Conservation (phyloP, 2,329 filamentous ascomycete species). For the Paraconiothyrium sp. region DNA sequence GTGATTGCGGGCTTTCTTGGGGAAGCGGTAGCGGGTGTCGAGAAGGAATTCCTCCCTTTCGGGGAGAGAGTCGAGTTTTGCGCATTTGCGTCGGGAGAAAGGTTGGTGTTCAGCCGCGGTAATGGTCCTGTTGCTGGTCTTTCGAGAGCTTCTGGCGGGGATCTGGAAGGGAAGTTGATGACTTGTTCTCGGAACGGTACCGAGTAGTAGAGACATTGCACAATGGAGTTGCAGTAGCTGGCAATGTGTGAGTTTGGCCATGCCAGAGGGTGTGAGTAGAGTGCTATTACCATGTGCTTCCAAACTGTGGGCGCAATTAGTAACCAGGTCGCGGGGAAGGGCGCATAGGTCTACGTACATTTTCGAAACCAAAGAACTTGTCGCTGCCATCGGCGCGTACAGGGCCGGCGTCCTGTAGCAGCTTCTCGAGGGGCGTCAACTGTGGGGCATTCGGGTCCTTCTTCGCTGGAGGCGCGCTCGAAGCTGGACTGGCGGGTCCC, state of each 20-base stretch:
- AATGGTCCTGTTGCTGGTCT: constrained; percentile 60
- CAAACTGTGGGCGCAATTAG: constrained; percentile 71
- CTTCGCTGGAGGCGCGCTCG: constrained; percentile 61
- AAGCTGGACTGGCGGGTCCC: constrained; percentile 59
- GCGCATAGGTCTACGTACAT: constrained; percentile 69
- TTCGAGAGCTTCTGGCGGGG: constrained; percentile 72
- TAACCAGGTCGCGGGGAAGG: constrained; percentile 20
- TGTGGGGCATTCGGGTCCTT: constrained; percentile 67
- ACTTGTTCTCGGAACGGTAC: constrained; percentile 93
- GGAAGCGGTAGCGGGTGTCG: constrained; percentile 42
- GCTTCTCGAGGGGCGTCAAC: constrained; percentile 72
- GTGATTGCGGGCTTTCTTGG: constrained; percentile 50
- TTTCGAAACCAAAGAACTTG: constrained; percentile 98
- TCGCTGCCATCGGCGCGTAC: constrained; percentile 89
- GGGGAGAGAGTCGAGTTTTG: constrained; percentile 61
- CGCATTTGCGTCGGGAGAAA: constrained; percentile 45
- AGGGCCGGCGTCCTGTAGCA: constrained; percentile 85
- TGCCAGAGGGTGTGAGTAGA: constrained; percentile 15
- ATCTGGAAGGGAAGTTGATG: constrained; percentile 83
- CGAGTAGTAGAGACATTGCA: constrained; percentile 97
- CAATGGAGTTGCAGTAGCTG: constrained; percentile 98
- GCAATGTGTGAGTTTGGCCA: constrained; percentile 21
- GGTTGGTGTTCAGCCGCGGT: constrained; percentile 52
- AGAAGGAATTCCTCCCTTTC: constrained; percentile 58
- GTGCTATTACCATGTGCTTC: constrained; percentile 85